Evolutionary conservation across 495 filamentous ascomycete genomes (phyloP).

Genomic region (Lindgomyces ingoldianus): DNA sequence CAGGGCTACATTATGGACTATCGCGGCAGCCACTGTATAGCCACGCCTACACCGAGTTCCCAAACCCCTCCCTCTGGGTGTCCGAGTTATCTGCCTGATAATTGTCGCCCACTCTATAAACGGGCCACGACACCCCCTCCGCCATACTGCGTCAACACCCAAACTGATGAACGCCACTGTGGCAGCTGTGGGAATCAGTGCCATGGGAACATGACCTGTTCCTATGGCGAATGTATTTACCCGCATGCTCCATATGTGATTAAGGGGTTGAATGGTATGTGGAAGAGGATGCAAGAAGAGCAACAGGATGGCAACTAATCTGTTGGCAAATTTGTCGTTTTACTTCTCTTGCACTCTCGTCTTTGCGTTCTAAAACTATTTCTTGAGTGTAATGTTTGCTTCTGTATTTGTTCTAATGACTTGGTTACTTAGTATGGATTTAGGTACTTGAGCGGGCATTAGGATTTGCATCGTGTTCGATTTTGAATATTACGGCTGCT

Average conservation of each 20-base stretch:
- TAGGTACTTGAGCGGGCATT: no score
- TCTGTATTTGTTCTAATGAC: no score
- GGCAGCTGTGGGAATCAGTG: not conserved
- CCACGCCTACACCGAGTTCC: not conserved
- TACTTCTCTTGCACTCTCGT: not conserved
- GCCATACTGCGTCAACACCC: not conserved
- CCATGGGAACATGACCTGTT: not conserved
- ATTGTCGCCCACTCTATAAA: not conserved
- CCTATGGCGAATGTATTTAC: not conserved
- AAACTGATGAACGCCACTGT: not conserved
- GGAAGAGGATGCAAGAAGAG: not conserved
- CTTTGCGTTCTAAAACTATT: no score
- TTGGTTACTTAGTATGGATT: no score
- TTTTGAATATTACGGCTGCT: no score
- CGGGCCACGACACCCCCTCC: not conserved
- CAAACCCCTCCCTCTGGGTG: not conserved
- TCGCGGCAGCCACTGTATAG: not conserved
- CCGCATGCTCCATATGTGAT: not conserved
- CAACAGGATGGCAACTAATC: not conserved
- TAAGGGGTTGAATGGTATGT: not conserved
- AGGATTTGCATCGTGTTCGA: no score
- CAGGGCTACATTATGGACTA: not conserved
- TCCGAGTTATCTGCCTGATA: not conserved
- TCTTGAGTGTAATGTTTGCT: no score
- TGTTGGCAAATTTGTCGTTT: no score